Base-by-base conservation (phyloP, 2,329 filamentous ascomycete genomes). In the Paradendryphiella salina region DNA sequence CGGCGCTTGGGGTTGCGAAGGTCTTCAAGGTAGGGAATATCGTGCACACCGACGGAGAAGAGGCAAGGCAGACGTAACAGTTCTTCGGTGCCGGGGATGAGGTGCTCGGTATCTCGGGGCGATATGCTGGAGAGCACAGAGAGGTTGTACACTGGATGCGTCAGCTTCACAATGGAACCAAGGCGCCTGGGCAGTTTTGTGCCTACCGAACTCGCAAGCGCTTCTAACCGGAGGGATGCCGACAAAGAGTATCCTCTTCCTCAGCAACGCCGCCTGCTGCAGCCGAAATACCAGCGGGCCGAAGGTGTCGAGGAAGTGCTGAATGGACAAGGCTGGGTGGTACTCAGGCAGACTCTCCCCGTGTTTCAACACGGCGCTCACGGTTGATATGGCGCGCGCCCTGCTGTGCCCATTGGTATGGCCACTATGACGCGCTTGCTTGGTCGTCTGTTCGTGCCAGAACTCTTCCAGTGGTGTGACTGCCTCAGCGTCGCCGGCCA, bases 101-200 rank as follows among this genome's bases (percentile, higher is more conserved):
- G 78, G 11, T 87, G 76, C 43, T 91, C 85, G 50, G 82, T 79
- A 35, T 91, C 82, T 23, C 87, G 85, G 31, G 86, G 80, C 21
- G 94, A 91, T 35, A 97, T 87, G 61, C 91, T 96, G 36, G 92
- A 91, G 28, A 99, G 80, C 46, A 97, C 82, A n/a, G 93, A 96
- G 43, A 97, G 83, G 70, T 94, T 85, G 75, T 97, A 99, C 56
- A 97, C 94, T 93, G 57, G 14, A 15, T 5, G 23, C 11, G 29
- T 54, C 18, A 56, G 64, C 42, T 17, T 39, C 13, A 35, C 1
- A 18, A 10, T 23, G 14, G 9, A 17, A 21, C 8, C 21, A 21
- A 9, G 11, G 21, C 11, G 10, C 4, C 31, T 33, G 17, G 14
- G 18, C 11, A 29, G 4, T 17, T 1, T 2, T n/a, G 11, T 17